These are phyloP conservation scores for Kodamaea kakaduensis DNA, from an alignment of 805 yeast genomes.

Conservation along the genomic window DNA sequence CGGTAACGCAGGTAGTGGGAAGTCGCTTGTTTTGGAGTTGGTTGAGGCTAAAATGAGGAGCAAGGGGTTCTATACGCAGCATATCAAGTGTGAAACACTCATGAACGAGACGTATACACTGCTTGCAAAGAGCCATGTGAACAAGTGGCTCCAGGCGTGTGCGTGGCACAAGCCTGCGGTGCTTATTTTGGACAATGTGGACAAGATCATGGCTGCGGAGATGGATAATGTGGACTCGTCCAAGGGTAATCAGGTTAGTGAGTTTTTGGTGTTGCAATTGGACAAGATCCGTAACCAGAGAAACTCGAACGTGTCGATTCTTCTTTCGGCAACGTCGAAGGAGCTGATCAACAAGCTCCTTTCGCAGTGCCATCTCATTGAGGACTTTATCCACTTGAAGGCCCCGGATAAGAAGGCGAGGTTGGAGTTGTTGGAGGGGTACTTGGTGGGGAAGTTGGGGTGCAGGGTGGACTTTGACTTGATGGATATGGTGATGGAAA, in stretches of 20 bases:
- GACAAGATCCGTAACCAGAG: constrained; percentile 44
- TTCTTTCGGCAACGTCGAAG: constrained; percentile 62
- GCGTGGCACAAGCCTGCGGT: constrained; percentile 79
- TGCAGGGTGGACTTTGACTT: constrained; percentile 38
- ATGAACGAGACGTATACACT: constrained; percentile 52
- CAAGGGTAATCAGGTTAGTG: constrained; percentile 61
- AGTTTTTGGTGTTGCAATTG: constrained; percentile 46
- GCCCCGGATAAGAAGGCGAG: constrained; percentile 71
- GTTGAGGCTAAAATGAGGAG: constrained; percentile 36
- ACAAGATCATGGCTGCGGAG: constrained; percentile 66
- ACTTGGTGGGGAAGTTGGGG: constrained; percentile 25
- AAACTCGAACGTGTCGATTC: constrained; percentile 46
- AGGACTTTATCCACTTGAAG: constrained; percentile 52
- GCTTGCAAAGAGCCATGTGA: constrained; percentile 41
- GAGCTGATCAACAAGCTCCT: constrained; percentile 60
- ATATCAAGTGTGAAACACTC: constrained; percentile 50
- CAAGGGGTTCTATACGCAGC: constrained; percentile 44
- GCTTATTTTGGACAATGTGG: constrained; percentile 73
- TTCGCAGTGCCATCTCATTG: constrained; percentile 67
- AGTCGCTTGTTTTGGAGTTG: constrained; percentile 50
- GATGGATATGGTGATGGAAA: constrained; percentile 52
- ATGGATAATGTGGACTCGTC: constrained; percentile 52
- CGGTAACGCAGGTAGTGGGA: constrained; percentile 84
- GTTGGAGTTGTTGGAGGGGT: constrained; percentile 40
- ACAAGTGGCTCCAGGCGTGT: constrained; percentile 45